Evolutionary conservation across 208 protist genomes (phyloP).

Genomic region (Phytomonas sp.): DNA sequence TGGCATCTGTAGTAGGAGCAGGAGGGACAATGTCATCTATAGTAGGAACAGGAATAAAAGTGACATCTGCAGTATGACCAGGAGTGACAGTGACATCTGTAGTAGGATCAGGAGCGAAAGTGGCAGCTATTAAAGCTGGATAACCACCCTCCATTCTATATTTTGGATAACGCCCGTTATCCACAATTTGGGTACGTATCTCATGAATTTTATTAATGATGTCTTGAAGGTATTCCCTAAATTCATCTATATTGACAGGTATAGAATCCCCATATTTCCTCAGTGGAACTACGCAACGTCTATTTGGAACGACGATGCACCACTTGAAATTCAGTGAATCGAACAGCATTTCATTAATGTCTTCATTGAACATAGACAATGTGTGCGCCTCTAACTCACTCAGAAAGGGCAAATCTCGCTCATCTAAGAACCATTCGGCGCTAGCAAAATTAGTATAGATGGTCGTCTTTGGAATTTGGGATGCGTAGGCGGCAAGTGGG

Average conservation of each 20-base stretch:
- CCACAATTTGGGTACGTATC: background rate
- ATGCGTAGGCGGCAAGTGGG: background rate
- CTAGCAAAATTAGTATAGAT: background rate
- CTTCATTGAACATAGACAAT: background rate
- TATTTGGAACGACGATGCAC: constrained; percentile 9
- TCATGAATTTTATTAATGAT: background rate
- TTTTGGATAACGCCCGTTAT: constrained; percentile 3
- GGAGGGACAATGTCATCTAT: too few relatives aligned
- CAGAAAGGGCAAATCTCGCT: constrained; percentile 10
- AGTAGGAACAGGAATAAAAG: too few relatives aligned
- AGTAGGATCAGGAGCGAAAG: too few relatives aligned
- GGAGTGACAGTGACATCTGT: too few relatives aligned
- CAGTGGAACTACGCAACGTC: constrained; percentile 4
- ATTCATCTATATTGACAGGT: background rate
- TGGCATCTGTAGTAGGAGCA: too few relatives aligned
- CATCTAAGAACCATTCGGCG: background rate
- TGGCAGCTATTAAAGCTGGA: background rate
- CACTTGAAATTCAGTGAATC: constrained; percentile 10
- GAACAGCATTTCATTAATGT: constrained; percentile 2
- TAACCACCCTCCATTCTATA: background rate
- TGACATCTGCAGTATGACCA: too few relatives aligned
- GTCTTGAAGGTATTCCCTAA: background rate
- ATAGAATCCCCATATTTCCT: background rate
- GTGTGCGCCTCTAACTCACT: constrained; percentile 8
- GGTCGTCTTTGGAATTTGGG: background rate